Conservation (phyloP, 768 basidiomycete species). For the Nidularia sp. region DNA sequence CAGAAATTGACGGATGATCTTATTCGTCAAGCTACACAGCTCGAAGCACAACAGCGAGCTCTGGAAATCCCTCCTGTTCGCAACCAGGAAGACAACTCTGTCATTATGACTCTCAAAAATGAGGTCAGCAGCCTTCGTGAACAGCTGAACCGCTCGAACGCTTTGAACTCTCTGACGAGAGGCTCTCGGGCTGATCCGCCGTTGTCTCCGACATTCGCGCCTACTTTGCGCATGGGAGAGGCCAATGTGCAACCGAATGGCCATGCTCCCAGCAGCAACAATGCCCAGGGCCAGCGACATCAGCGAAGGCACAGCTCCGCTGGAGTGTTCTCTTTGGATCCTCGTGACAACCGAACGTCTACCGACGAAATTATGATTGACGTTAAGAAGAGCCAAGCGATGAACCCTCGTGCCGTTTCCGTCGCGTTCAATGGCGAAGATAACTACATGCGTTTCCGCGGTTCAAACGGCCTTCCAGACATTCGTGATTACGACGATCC, state of each 20-base stretch:
- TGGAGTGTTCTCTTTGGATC: constrained; percentile 62
- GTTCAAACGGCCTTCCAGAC: constrained; percentile 59
- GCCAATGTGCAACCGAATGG: constrained; percentile 40
- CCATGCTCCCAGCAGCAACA: constrained; percentile 14
- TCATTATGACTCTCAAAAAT: constrained; percentile 84
- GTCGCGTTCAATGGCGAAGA: constrained; percentile 87
- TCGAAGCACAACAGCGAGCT: constrained; percentile 73
- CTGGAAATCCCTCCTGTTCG: constrained; percentile 62
- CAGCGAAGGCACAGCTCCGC: constrained; percentile 86
- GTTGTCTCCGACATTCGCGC: constrained; percentile 82
- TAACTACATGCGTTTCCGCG: constrained; percentile 58
- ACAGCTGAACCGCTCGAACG: constrained; percentile 93
- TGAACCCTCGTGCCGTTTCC: constrained; percentile 81
- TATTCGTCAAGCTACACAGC: constrained; percentile 61
- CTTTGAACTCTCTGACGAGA: constrained; percentile 81
- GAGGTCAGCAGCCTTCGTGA: constrained; percentile 92
- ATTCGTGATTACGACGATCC: constrained; percentile 82
- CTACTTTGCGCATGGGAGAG: constrained; percentile 58
- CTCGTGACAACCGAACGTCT: constrained; percentile 65
- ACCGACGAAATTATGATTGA: constrained; percentile 75
- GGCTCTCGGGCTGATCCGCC: constrained; percentile 68
- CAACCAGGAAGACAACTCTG: constrained; percentile 78
- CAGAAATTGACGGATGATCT: constrained; percentile 79
- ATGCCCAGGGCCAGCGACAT: constrained; percentile 46
- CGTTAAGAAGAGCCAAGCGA: constrained; percentile 64